Percentiles rank a stretch among this genome's conserved stretches.
Evolutionary conservation across 148 eudicot genomes (phyloP).

Genomic region (Suaeda aralocaspica): DNA sequence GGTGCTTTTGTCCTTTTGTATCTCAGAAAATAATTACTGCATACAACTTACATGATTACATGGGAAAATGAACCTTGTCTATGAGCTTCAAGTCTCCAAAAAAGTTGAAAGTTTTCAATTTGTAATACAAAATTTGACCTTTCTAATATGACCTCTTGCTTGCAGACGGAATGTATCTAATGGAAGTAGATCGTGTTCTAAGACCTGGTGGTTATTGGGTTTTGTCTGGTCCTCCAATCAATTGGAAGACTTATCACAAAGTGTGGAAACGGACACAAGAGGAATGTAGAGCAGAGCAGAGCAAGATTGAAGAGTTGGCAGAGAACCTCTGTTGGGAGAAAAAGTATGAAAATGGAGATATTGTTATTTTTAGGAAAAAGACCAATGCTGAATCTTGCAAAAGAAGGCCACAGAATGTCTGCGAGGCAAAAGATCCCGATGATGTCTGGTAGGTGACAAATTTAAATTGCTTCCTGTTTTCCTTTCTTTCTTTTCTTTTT

Average conservation of each 20-base stretch:
- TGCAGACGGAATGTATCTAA: constrained; percentile 61
- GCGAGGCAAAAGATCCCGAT: constrained; percentile 53
- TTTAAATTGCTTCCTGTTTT: neutral
- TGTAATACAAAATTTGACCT: neutral
- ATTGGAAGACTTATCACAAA: constrained; percentile 58
- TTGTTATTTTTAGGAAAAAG: constrained; percentile 58
- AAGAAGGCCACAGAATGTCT: constrained; percentile 32
- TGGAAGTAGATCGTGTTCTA: constrained; percentile 80
- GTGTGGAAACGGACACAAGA: constrained; percentile 67
- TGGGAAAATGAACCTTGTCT: neutral
- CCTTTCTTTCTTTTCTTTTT: too few relatives aligned
- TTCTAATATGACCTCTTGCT: constrained; percentile 1
- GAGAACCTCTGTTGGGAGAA: constrained; percentile 82
- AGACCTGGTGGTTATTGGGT: constrained; percentile 86
- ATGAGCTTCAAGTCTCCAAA: neutral
- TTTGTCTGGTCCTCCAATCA: constrained; percentile 79
- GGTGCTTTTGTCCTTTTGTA: neutral
- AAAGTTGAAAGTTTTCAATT: neutral
- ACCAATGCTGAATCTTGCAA: constrained; percentile 53
- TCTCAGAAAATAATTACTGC: too few relatives aligned
- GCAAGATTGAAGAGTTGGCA: constrained; percentile 59
- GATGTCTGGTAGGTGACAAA: constrained; percentile 57
- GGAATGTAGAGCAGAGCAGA: constrained; percentile 58
- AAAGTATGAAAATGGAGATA: constrained; percentile 78
- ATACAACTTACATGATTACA: too few relatives aligned